phyloP scores from a whole-genome alignment of 2,329 filamentous ascomycete species.

The Parascedosporium putredinis region DNA sequence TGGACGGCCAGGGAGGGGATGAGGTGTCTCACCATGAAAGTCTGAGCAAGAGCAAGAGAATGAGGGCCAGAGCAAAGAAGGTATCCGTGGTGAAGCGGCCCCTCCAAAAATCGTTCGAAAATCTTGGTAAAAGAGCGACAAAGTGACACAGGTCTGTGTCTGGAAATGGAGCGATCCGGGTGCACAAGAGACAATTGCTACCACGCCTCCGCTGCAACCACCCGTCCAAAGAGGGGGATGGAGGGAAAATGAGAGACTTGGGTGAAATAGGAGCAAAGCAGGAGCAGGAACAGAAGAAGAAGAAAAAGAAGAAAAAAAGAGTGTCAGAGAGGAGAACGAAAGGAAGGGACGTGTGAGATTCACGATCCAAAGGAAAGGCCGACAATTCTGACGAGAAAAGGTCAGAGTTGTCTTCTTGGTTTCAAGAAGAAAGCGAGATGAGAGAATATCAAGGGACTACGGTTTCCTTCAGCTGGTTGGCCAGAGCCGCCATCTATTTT shows the following conservation, averaged over 20 bases:
- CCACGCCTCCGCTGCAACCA: background rate
- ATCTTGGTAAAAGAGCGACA: slow-evolving; percentile 8
- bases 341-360: slow-evolving; percentile 11
- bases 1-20: background rate
- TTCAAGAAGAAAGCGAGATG: background rate
- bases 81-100: too few relatives aligned
- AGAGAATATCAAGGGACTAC: background rate
- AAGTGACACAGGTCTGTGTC: slow-evolving; percentile 5
- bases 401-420: background rate
- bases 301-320: slow-evolving; percentile 6
- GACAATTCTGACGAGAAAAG: too few relatives aligned
- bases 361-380: background rate
- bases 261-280: slow-evolving; percentile 4
- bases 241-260: slow-evolving; percentile 6
- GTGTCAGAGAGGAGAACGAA: slow-evolving; percentile 8
- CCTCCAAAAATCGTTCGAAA: too few relatives aligned
- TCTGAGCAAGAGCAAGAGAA: background rate
- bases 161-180: slow-evolving; percentile 5
- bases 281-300: background rate
- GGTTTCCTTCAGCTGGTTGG: background rate
- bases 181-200: background rate
- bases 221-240: slow-evolving; percentile 9
- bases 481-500: background rate
- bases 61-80: background rate
- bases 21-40: slow-evolving; percentile 5